These are phyloP conservation scores for Pachyrhizus erosus DNA, from an alignment of 306 rosid genomes.

Conservation along the genomic window DNA sequence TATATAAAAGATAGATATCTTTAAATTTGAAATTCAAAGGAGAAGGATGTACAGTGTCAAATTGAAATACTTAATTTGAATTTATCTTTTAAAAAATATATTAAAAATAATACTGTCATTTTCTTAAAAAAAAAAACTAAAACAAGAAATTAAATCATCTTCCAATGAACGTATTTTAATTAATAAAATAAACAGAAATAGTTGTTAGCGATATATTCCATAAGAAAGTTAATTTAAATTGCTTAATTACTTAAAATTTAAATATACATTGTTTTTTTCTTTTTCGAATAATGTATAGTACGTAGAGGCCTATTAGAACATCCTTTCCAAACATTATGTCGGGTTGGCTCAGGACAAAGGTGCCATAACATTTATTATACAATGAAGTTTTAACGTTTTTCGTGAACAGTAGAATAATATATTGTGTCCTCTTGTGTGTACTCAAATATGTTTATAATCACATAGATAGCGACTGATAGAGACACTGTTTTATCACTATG, in stretches of 20 bases:
- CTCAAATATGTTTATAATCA: not conserved
- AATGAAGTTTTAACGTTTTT: not conserved
- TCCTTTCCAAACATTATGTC: constrained; percentile 16
- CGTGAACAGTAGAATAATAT: constrained; percentile 32
- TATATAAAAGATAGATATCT: not conserved
- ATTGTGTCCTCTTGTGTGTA: constrained; percentile 29
- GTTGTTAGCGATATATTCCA: not conserved
- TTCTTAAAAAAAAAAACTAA: not conserved
- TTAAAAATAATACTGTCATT: not conserved
- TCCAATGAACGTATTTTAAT: not conserved
- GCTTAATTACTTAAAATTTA: not conserved
- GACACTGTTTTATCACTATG: constrained; percentile 1
- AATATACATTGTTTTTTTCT: not conserved
- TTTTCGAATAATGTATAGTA: not conserved
- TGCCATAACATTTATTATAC: constrained; percentile 19
- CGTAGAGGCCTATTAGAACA: not conserved
- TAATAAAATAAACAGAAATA: not conserved
- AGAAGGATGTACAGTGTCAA: not conserved
- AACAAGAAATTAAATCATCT: not conserved
- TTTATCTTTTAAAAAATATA: not conserved
- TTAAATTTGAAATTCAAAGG: not conserved
- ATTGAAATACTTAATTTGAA: not conserved
- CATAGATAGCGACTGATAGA: constrained; percentile 25
- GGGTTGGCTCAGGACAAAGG: constrained; percentile 24
- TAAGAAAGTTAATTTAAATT: not conserved